Evolutionary conservation across 2,329 filamentous ascomycete genomes (phyloP).

Genomic region (Didymella lethalis): DNA sequence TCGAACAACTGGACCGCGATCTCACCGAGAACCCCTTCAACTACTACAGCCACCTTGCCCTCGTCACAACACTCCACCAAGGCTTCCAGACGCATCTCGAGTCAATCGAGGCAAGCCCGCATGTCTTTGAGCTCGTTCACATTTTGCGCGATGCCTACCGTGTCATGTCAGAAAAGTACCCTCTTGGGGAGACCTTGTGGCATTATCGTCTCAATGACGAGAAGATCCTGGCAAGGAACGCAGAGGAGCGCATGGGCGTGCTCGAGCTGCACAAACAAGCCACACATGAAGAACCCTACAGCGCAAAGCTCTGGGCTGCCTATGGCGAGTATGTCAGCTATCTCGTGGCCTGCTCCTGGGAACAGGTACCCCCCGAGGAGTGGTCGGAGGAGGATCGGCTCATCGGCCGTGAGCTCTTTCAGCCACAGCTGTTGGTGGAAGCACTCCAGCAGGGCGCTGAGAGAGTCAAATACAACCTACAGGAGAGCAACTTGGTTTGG

Average conservation of each 20-base stretch:
- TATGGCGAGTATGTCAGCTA: slow-evolving; percentile 82
- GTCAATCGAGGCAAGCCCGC: slow-evolving; percentile 47
- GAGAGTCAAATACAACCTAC: slow-evolving; percentile 75
- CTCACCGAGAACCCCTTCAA: slow-evolving; percentile 59
- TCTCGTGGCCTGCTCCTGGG: slow-evolving; percentile 71
- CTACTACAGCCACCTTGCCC: slow-evolving; percentile 57
- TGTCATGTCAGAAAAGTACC: slow-evolving; percentile 69
- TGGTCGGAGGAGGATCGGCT: slow-evolving; percentile 72
- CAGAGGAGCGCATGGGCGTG: slow-evolving; percentile 73
- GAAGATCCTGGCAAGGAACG: slow-evolving; percentile 64
- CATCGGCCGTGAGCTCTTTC: slow-evolving; percentile 75
- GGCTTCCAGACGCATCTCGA: slow-evolving; percentile 55
- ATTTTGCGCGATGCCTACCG: slow-evolving; percentile 61
- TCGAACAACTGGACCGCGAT: slow-evolving; percentile 55
- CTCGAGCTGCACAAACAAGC: slow-evolving; percentile 77
- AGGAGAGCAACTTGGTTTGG: slow-evolving; percentile 81
- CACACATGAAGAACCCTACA: slow-evolving; percentile 74
- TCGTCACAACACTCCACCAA: slow-evolving; percentile 59
- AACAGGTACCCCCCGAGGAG: slow-evolving; percentile 54
- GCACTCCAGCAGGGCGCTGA: slow-evolving; percentile 77
- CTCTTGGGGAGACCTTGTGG: slow-evolving; percentile 80
- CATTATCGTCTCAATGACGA: slow-evolving; percentile 79
- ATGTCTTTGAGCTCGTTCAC: slow-evolving; percentile 54
- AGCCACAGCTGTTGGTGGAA: slow-evolving; percentile 69
- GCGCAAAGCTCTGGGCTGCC: slow-evolving; percentile 75